Percentiles rank a stretch among this genome's conserved stretches.
Evolutionary conservation across 495 filamentous ascomycete genomes (phyloP).

Genomic region (Aspergillus sclerotiicarbonarius): DNA sequence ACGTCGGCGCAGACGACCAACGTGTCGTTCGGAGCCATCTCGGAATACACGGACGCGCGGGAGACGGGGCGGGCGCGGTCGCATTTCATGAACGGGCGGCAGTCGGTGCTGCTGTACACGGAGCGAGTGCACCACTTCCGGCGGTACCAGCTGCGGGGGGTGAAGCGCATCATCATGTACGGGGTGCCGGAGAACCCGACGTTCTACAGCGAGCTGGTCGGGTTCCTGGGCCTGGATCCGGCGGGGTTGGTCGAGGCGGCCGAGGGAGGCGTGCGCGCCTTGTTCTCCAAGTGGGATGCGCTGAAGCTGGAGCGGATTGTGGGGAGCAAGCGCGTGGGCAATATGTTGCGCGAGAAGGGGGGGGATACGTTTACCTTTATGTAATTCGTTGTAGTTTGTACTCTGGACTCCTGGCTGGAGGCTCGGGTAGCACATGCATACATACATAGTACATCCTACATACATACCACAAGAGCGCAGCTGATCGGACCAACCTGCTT

Average conservation of each 20-base stretch:
- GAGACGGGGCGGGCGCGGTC: constrained; percentile 80
- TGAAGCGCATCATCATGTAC: constrained; percentile 79
- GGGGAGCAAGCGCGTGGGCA: constrained; percentile 66
- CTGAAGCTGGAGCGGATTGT: constrained; percentile 87
- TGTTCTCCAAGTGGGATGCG: constrained; percentile 88
- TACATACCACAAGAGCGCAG: too few species aligned
- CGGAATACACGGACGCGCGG: constrained; percentile 75
- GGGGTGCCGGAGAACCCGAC: constrained; percentile 80
- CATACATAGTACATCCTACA: too few species aligned
- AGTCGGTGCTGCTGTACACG: constrained; percentile 83
- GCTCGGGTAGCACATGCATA: too few species aligned
- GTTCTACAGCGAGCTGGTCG: constrained; percentile 88
- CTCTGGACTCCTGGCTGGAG: too few species aligned
- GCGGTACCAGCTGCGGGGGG: constrained; percentile 75
- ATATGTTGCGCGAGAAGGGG: constrained; percentile 69
- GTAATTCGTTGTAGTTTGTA: too few species aligned
- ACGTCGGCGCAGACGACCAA: constrained; percentile 63
- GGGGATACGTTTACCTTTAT: constrained; percentile 79
- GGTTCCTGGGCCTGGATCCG: constrained; percentile 56
- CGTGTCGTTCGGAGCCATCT: constrained; percentile 80
- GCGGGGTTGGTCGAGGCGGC: constrained; percentile 37
- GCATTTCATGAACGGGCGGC: constrained; percentile 79
- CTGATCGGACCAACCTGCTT: too few species aligned
- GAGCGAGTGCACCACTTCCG: constrained; percentile 94
- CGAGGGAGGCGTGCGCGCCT: constrained; percentile 55